Base-by-base conservation (phyloP, 2,329 filamentous ascomycete species). In the Trichophyton simii region DNA sequence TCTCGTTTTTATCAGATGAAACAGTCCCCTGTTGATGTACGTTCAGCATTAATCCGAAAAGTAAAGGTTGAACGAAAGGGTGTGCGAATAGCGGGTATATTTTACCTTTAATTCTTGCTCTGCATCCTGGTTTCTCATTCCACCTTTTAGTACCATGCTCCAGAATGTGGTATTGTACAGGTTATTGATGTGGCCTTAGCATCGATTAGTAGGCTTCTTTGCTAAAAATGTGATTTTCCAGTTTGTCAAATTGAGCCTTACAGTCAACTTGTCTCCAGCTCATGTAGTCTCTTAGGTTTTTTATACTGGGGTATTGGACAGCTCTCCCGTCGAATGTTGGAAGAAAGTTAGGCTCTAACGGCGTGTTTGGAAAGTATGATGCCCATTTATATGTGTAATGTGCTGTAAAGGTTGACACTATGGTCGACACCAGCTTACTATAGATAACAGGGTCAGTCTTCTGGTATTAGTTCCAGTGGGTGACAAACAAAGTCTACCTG, bases 141-240 rank as follows among this genome's bases (percentile, higher is more conserved):
- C 88, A 1, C 89, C 91, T 57, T 84, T 78, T 65, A 89, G 84
- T 22, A 97, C 87, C 68, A 99, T 78, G 0, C 87, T 80, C 94
- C 94, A 99, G 73, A 97, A 97, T 0, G 90, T 89, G 0, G 94
- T 99, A 72, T 99, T 99, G 75, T 96, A 99, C 3, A 99, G 82
- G 70, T 99, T 99, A 74, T 99, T 99, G 68, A 99, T 95, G 72
- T 99, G 94, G 66, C 89, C 89, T 92, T 31, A 7, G 28, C 28
- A 6, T 31, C 28, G 28, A 31, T 31, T 31, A 31, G 28, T 31
- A 31, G 6, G 28, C 28, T 31, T 28, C 25, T 28, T 31, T 48
- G 50, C n/a, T 59, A 18, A 11, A 11, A 42, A 13, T 13, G 5
- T n/a, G 15, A n/a, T n/a, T 42, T n/a, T 4, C 8, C 22, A 36